These are phyloP conservation scores for Rhododendron simsii DNA, from an alignment of 148 eudicot species.

Conservation along the genomic window DNA sequence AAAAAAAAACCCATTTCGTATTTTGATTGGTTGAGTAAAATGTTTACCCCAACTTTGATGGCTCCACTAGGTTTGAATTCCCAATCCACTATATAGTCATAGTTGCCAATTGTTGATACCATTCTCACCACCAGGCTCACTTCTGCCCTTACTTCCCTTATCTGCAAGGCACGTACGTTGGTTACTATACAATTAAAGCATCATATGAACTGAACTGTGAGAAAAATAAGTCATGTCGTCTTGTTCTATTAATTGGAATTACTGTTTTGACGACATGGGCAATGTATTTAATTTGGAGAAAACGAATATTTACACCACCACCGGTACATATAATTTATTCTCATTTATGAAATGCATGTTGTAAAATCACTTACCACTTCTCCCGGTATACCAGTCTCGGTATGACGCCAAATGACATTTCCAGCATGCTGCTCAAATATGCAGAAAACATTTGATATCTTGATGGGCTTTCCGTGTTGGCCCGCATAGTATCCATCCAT, in stretches of 20 bases:
- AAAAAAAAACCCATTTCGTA: neutral
- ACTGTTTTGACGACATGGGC: too few species aligned
- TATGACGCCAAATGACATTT: constrained; percentile 17
- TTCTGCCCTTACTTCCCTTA: neutral
- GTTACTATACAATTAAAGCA: too few species aligned
- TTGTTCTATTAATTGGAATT: too few species aligned
- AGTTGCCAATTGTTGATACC: neutral
- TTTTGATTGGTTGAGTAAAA: neutral
- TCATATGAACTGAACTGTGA: too few species aligned
- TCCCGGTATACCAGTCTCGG: constrained; percentile 26
- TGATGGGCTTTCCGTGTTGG: constrained; percentile 28
- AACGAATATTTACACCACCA: too few species aligned
- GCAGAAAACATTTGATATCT: constrained; percentile 27
- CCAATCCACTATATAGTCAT: constrained; percentile 21
- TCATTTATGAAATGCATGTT: too few species aligned
- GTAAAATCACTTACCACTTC: constrained; percentile 12
- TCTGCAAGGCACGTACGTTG: neutral
- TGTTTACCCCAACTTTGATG: constrained; percentile 31
- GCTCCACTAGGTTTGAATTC: constrained; percentile 36
- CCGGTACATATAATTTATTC: too few species aligned
- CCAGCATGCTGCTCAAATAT: constrained; percentile 36
- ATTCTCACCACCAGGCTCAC: neutral
- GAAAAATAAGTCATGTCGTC: too few species aligned
- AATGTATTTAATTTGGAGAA: too few species aligned
- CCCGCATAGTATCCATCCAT: constrained; percentile 28